A percentile compares a stretch with the other conserved stretches of the same genome.
Evolutionary conservation across 1,284 basidiomycete species (phyloP).

Genomic region (Moesziomyces globuligerus): DNA sequence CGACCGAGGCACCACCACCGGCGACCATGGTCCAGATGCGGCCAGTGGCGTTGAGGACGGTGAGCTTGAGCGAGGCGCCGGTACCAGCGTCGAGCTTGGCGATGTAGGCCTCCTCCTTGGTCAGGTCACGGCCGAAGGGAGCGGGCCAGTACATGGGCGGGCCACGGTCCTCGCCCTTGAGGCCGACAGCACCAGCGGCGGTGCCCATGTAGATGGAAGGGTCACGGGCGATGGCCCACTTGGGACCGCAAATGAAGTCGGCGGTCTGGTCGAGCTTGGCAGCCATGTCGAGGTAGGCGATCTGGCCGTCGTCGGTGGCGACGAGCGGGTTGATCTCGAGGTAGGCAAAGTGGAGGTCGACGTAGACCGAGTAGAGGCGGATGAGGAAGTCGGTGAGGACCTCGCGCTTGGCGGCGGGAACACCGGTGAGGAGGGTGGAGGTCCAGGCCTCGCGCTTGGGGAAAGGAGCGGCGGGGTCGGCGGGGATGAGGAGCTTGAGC

Average conservation of each 20-base stretch:
- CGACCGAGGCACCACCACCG: constrained; percentile 80
- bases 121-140: constrained; percentile 96
- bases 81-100: constrained; percentile 97
- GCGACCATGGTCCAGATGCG: constrained; percentile 99
- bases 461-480: constrained; percentile 82
- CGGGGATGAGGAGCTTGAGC: constrained; percentile 83
- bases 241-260: constrained; percentile 96
- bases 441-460: constrained; percentile 75
- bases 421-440: constrained; percentile 54
- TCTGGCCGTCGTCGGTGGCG: constrained; percentile 85
- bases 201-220: constrained; percentile 75
- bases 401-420: constrained; percentile 59
- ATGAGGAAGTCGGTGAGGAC: constrained; percentile 79
- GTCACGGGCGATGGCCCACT: constrained; percentile 98
- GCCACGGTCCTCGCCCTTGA: constrained; percentile 71
- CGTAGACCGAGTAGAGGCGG: constrained; percentile 95
- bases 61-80: constrained; percentile 97
- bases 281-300: constrained; percentile 99
- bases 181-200: constrained; percentile 68
- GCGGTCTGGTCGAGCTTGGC: constrained; percentile 98
- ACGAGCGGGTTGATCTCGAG: constrained; percentile 99
- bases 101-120: constrained; percentile 99
- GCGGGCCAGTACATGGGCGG: constrained; percentile 98
- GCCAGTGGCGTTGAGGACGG: constrained; percentile 92
- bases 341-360: constrained; percentile 85